Evolutionary conservation across 2,329 filamentous ascomycete species (phyloP).

Genomic region (Trichophyton simii): DNA sequence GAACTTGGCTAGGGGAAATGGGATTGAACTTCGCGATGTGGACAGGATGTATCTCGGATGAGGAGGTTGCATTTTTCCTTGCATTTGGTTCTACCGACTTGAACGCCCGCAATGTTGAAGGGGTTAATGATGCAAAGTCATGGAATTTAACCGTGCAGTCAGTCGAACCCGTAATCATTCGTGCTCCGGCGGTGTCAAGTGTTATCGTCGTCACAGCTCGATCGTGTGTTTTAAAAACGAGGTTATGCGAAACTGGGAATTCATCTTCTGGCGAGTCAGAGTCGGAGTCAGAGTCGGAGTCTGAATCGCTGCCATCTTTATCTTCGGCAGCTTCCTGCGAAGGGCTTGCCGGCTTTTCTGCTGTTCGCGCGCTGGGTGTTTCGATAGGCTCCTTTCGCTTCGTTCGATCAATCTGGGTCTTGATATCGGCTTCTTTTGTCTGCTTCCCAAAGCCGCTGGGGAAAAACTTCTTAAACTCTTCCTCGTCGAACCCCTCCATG

Average conservation of each 20-base stretch:
- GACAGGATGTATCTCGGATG: conserved; percentile 69
- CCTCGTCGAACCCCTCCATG: conserved; percentile 36
- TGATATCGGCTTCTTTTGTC: conserved; percentile 57
- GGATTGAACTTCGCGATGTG: conserved; percentile 81
- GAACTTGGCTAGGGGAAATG: conserved; percentile 62
- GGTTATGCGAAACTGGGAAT: conserved; percentile 83
- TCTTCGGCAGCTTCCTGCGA: conserved; percentile 14
- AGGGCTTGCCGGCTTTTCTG: conserved; percentile 7
- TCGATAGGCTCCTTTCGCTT: conserved; percentile 40
- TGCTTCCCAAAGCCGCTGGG: conserved; percentile 79
- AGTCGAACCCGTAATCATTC: conserved; percentile 78
- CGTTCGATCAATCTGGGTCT: conserved; percentile 68
- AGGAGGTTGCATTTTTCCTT: conserved; percentile 54
- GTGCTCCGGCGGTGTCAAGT: conserved; percentile 70
- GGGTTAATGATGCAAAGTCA: conserved; percentile 91
- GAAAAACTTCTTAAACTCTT: conserved; percentile 47
- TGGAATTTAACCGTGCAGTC: conserved; percentile 88
- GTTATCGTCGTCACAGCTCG: conserved; percentile 73
- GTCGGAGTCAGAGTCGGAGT: conserved; percentile 38
- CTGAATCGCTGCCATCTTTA: conserved; percentile 22
- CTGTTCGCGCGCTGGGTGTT: conserved; percentile 7
- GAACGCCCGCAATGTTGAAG: conserved; percentile 86
- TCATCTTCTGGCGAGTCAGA: conserved; percentile 67
- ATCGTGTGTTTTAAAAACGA: conserved; percentile 85
- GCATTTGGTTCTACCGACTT: conserved; percentile 78